phyloP scores from a whole-genome alignment of 805 yeast species.

The Starmerella sp. region DNA sequence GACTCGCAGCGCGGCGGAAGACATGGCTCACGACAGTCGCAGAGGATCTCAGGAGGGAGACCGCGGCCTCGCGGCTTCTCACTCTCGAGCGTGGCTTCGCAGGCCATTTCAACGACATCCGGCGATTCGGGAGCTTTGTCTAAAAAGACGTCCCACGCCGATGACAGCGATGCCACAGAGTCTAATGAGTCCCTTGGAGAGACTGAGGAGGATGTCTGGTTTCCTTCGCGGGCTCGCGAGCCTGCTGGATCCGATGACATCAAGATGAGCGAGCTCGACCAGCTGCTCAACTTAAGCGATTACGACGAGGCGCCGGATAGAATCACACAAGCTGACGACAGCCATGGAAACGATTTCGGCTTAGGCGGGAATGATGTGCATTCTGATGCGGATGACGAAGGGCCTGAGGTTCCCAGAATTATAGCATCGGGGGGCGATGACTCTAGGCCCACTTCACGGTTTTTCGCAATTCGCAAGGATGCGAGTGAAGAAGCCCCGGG shows the following conservation, averaged over 20 bases:
- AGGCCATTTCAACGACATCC: slow-evolving; percentile 11
- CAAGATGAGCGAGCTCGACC: slow-evolving; percentile 74
- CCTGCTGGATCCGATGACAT: slow-evolving; percentile 58
- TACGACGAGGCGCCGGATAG: slow-evolving; percentile 9
- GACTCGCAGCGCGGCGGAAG: slow-evolving; percentile 5
- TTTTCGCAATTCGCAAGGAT: not conserved
- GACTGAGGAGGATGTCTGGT: slow-evolving; percentile 95
- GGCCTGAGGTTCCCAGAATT: not conserved
- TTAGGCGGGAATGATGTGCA: not conserved
- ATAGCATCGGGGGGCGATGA: not conserved
- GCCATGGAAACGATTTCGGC: not conserved
- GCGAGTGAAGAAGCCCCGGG: not conserved
- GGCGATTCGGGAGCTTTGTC: slow-evolving; percentile 6
- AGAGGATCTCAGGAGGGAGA: not conserved
- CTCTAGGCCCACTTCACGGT: not conserved
- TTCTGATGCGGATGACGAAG: not conserved
- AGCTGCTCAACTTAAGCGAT: slow-evolving; percentile 20
- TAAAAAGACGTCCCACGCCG: slow-evolving; percentile 17
- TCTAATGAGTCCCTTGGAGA: slow-evolving; percentile 43
- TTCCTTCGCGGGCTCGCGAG: slow-evolving; percentile 44
- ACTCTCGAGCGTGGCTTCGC: slow-evolving; percentile 12
- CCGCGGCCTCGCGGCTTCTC: slow-evolving; percentile 15
- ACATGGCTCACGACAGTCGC: slow-evolving; percentile 7
- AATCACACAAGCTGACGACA: not conserved
- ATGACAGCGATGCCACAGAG: slow-evolving; percentile 25